phyloP scores from a whole-genome alignment of 257 asterid species.

The Gentiana macrophylla region DNA sequence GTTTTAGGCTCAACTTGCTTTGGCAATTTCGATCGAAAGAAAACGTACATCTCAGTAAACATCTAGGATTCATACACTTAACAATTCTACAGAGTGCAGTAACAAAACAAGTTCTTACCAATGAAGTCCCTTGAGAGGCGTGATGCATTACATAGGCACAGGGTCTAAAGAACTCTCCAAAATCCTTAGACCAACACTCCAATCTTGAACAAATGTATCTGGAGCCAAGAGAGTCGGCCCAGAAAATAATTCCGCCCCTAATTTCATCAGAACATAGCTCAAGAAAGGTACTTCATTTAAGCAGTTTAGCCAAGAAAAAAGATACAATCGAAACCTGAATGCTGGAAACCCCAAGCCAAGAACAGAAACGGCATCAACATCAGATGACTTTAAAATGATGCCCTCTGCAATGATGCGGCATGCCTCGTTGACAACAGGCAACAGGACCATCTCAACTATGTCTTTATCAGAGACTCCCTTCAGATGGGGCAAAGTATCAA shows the following conservation, averaged over 20 bases:
- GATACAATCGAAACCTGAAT: too few relatives aligned
- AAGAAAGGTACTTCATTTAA: too few relatives aligned
- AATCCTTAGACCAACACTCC: constrained; percentile 29
- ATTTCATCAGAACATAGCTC: neutral
- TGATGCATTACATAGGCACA: constrained; percentile 10
- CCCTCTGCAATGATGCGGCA: constrained; percentile 11
- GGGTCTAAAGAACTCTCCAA: constrained; percentile 29
- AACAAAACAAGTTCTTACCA: constrained; percentile 14
- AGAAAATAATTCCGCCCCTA: constrained; percentile 42
- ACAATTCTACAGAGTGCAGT: too few relatives aligned
- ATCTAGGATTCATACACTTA: too few relatives aligned
- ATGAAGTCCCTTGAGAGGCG: constrained; percentile 14
- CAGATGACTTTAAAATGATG: constrained; percentile 6
- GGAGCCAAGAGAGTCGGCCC: constrained; percentile 31
- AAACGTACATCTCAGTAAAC: too few relatives aligned
- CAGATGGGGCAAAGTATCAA: constrained; percentile 15
- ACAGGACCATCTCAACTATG: constrained; percentile 26
- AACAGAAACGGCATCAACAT: constrained; percentile 5
- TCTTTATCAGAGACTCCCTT: constrained; percentile 18
- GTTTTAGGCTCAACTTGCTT: too few relatives aligned
- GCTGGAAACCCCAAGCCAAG: constrained; percentile 18
- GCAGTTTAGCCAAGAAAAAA: constrained; percentile 9
- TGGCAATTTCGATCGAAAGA: too few relatives aligned
- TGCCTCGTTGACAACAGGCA: constrained; percentile 22
- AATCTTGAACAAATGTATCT: constrained; percentile 24